Evolutionary conservation across 2,329 filamentous ascomycete genomes (phyloP).

Genomic region (Fusarium anguioides): DNA sequence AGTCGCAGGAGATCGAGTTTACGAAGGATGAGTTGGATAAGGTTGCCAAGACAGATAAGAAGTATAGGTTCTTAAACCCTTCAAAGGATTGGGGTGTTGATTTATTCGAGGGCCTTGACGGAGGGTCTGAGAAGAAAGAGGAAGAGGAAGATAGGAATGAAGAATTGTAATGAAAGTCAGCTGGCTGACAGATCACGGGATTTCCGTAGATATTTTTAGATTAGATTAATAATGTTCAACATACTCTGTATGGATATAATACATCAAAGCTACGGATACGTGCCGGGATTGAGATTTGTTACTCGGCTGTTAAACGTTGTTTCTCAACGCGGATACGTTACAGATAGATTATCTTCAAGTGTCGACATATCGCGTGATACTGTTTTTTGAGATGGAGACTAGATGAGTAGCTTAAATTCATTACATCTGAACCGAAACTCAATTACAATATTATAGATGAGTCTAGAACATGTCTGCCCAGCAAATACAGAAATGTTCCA

Average conservation of each 20-base stretch:
- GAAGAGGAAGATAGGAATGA: slow-evolving; percentile 17
- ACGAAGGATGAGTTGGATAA: slow-evolving; percentile 48
- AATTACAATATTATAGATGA: too few relatives aligned
- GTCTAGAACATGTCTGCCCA: not conserved
- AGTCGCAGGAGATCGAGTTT: slow-evolving; percentile 27
- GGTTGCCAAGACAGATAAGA: slow-evolving; percentile 46
- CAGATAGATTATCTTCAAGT: too few relatives aligned
- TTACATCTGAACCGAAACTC: too few relatives aligned
- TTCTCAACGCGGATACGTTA: not conserved
- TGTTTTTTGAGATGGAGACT: too few relatives aligned
- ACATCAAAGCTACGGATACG: too few relatives aligned
- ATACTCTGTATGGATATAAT: too few relatives aligned
- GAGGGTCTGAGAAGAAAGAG: slow-evolving; percentile 41
- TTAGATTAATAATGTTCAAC: not conserved
- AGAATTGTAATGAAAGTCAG: slow-evolving; percentile 16
- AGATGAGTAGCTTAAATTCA: too few relatives aligned
- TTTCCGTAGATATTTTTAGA: not conserved
- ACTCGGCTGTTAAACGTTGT: fast-evolving
- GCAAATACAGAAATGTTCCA: not conserved
- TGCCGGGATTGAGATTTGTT: not conserved
- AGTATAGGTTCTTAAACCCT: slow-evolving; percentile 53
- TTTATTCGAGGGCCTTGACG: slow-evolving; percentile 55
- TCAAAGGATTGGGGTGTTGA: slow-evolving; percentile 53
- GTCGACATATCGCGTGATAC: too few relatives aligned
- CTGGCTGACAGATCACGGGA: too few relatives aligned